A percentile compares a stretch with the other conserved stretches of the same genome.
These are phyloP conservation scores for Babesia divergens DNA, from an alignment of 169 alveolate genomes.

Conservation along the genomic window DNA sequence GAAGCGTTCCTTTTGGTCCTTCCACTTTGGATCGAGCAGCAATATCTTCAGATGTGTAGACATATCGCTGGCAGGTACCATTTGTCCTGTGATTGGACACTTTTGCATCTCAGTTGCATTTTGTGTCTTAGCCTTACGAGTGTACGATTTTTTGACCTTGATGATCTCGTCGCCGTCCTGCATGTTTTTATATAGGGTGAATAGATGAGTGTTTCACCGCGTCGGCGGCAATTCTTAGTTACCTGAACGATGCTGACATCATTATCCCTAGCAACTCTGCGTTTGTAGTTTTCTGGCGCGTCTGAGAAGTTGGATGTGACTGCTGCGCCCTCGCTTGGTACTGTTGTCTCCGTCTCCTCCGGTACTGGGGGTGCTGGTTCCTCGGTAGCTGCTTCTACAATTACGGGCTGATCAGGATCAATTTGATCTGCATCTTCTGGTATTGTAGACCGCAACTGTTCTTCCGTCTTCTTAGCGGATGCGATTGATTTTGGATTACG, in stretches of 20 bases:
- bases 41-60: conserved; percentile 90
- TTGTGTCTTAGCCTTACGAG: conserved; percentile 70
- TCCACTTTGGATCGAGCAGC: conserved; percentile 96
- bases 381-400: neutral
- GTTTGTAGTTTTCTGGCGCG: conserved; percentile 38
- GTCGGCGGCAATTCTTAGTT: neutral
- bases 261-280: conserved; percentile 37
- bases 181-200: conserved; percentile 8
- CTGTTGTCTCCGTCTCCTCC: neutral
- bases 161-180: conserved; percentile 81
- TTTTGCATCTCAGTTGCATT: conserved; percentile 78
- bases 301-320: conserved; percentile 44
- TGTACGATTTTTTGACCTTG: conserved; percentile 79
- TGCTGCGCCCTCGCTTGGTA: neutral
- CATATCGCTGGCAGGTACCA: conserved; percentile 89
- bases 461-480: conserved; percentile 9
- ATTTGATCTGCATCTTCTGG: conserved; percentile 13
- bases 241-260: conserved; percentile 41
- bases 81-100: conserved; percentile 94
- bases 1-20: conserved; percentile 85
- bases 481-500: conserved; percentile 25
- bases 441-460: neutral
- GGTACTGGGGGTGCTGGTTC: neutral
- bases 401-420: conserved; percentile 1
- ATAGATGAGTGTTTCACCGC: neutral